These are phyloP conservation scores for Gastrodia elata DNA, from an alignment of 106 monocot species.

Conservation along the genomic window DNA sequence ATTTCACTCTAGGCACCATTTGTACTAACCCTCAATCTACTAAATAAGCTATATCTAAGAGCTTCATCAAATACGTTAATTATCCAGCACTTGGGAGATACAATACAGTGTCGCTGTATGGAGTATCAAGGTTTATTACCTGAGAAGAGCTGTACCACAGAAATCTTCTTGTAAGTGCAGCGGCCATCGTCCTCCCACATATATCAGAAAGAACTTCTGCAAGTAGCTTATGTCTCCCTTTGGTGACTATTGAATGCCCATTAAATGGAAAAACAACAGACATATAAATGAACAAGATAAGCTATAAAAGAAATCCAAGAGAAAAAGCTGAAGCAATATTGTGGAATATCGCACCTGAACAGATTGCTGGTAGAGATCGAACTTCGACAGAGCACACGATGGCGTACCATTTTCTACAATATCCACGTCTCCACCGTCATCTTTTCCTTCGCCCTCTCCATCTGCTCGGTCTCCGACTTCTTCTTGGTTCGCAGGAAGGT, in stretches of 20 bases:
- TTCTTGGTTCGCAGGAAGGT: conserved; percentile 13
- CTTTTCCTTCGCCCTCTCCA: conserved; percentile 11
- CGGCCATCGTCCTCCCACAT: conserved; percentile 72
- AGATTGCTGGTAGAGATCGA: conserved; percentile 68
- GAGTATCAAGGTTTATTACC: conserved; percentile 22
- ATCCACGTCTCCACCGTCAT: conserved; percentile 7
- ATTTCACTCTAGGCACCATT: not conserved
- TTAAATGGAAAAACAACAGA: not conserved
- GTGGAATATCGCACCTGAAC: conserved; percentile 39
- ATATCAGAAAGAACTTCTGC: conserved; percentile 90
- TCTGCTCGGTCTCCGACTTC: not conserved
- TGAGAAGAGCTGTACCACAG: conserved; percentile 88
- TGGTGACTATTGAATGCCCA: conserved; percentile 36
- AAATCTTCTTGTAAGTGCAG: conserved; percentile 86
- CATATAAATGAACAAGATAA: not conserved
- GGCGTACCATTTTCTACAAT: not conserved
- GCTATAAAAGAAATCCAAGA: not conserved
- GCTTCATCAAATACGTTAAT: not conserved
- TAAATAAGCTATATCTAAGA: not conserved
- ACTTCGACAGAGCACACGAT: conserved; percentile 26
- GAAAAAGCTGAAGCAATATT: not conserved
- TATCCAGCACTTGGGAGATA: not conserved
- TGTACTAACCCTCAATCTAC: not conserved
- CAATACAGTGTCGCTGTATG: not conserved
- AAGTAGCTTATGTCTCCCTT: conserved; percentile 93